Base-by-base conservation (phyloP, 2,329 filamentous ascomycete species). In the Paraphoma chrysanthemicola region DNA sequence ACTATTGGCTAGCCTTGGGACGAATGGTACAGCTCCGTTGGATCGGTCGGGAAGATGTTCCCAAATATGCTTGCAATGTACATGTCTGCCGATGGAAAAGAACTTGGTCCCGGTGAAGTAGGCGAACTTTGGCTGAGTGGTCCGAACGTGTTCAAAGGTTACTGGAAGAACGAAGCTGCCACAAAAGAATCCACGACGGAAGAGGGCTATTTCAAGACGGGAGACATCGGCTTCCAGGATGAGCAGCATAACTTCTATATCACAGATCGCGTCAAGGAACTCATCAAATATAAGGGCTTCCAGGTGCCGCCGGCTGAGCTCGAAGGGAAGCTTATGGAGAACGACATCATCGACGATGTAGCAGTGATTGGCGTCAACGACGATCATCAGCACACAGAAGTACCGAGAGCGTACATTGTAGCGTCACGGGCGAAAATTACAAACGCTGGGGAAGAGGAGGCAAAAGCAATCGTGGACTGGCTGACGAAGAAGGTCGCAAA, bases 1-100 rank as follows among this genome's bases (percentile, higher is more conserved):
- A 56, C n/a, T 8, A 2, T 23, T 3, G 11, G 1, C 16, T 4
- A 69, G 61, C 64, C 67, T 9, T 68, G 67, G 66, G 48, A 67
- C 49, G 65, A 68, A 56, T 69, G 65, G 65, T 59, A 63, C 58
- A 56, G 53, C 6, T 63, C 64, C 14, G 57, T 93, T 65, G 93
- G 93, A 29, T 89, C 89, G 1, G 90, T 94, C 14, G 49, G 46
- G 17, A 48, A n/a, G 30, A 80, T 97, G 50, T 76, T 93, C 30
- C 89, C 92, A 0, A 95, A 93, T 70, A 87, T 93, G 80, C 84
- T 87, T 59, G 90, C 90, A 41, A 93, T 90, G 77, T 90, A 94
- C 74, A 91, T 96, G 76, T 86, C 87, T 23, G 67, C 74, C 1
- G 69, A 75, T 6, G 83, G 79, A 33, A 76, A 77, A 36, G 88